phyloP scores from a whole-genome alignment of 2,329 filamentous ascomycete species.

The Colletotrichum sp. region DNA sequence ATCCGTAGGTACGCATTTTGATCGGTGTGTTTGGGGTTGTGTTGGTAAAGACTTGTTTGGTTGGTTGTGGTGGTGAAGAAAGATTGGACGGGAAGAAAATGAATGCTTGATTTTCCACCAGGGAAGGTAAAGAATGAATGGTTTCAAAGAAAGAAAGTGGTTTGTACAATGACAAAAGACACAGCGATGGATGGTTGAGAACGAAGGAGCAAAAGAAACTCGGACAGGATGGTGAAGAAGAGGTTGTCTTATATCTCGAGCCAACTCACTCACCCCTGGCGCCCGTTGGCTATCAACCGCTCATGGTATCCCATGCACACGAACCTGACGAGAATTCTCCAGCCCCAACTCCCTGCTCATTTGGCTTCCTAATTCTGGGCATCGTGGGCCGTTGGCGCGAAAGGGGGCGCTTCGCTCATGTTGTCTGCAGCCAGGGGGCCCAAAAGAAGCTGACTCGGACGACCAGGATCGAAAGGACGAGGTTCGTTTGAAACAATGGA shows the following conservation, averaged over 20 bases:
- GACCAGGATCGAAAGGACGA: background rate
- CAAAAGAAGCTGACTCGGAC: background rate
- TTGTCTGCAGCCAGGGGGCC: background rate
- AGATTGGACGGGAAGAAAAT: constrained; percentile 16
- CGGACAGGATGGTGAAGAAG: background rate
- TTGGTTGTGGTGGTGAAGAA: background rate
- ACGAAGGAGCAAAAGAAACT: background rate
- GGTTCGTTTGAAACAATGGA: constrained; percentile 3
- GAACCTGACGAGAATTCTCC: background rate
- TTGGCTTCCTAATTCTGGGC: background rate
- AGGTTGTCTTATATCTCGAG: constrained; percentile 9
- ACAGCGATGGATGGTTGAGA: constrained; percentile 14
- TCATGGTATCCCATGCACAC: background rate
- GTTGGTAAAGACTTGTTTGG: background rate
- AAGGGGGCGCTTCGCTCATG: constrained; percentile 3
- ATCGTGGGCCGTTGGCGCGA: background rate
- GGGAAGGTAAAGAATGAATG: constrained; percentile 14
- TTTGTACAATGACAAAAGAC: constrained; percentile 17
- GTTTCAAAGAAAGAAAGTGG: constrained; percentile 13
- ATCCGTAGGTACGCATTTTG: constrained; percentile 7
- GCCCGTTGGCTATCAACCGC: background rate
- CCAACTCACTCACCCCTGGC: background rate
- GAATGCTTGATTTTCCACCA: constrained; percentile 15
- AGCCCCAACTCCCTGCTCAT: background rate
- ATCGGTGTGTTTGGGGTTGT: background rate